Evolutionary conservation across 2,329 filamentous ascomycete species (phyloP).

Genomic region (Fonsecaea pedrosoi): DNA sequence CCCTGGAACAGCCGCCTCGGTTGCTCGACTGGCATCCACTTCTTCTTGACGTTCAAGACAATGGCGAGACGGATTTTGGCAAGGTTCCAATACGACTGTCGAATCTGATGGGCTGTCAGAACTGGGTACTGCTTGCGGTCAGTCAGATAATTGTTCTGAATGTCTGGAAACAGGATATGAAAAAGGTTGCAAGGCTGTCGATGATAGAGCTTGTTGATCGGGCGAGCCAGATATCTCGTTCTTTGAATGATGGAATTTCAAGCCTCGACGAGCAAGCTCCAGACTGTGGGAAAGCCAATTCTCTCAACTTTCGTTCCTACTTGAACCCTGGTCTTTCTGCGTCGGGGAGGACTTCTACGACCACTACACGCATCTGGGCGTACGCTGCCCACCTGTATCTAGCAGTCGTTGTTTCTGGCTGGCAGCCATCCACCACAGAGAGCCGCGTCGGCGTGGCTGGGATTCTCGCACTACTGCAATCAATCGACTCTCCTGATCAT

Average conservation of each 20-base stretch:
- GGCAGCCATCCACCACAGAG: slow-evolving; percentile 12
- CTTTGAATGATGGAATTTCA: slow-evolving; percentile 8
- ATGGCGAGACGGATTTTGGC: slow-evolving; percentile 9
- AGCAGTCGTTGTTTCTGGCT: slow-evolving; percentile 14
- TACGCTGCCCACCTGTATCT: slow-evolving; percentile 18
- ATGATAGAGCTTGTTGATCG: neutral
- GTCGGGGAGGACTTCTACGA: neutral
- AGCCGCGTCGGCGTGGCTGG: slow-evolving; percentile 14
- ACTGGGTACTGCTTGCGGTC: slow-evolving; percentile 64
- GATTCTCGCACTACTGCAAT: slow-evolving; percentile 13
- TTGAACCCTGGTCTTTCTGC: neutral
- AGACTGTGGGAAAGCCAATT: neutral
- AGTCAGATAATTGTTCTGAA: slow-evolving; percentile 62
- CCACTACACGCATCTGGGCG: slow-evolving; percentile 20
- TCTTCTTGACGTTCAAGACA: slow-evolving; percentile 45
- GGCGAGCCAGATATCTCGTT: neutral
- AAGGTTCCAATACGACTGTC: slow-evolving; percentile 46
- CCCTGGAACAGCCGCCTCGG: slow-evolving; percentile 43
- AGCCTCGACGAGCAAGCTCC: neutral
- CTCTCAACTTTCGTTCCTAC: slow-evolving; percentile 2
- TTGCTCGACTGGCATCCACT: slow-evolving; percentile 41
- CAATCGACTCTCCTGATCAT: slow-evolving; percentile 30
- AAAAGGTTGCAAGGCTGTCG: slow-evolving; percentile 41
- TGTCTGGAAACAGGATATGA: slow-evolving; percentile 60
- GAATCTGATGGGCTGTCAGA: slow-evolving; percentile 62